Base-by-base conservation (phyloP, 768 basidiomycete genomes). In the Hypholoma sublateritium region DNA sequence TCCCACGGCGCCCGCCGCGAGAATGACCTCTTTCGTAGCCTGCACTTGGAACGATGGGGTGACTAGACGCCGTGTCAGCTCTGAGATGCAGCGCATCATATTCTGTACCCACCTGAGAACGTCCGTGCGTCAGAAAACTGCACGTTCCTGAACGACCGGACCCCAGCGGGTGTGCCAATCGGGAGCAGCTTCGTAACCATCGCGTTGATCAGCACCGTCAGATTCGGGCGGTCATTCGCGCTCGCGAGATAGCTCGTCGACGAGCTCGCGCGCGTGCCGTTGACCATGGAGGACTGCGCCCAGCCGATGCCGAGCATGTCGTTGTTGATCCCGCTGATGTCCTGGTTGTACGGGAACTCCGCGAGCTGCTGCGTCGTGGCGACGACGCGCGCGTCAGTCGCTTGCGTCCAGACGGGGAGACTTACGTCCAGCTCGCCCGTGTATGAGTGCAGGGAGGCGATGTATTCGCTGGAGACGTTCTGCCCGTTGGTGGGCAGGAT, bases 121-220 rank as follows among this genome's bases (percentile, higher is more conserved):
- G 6, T 16, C 7, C n/a, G n/a, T n/a, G n/a, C n/a, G n/a, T n/a
- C n/a, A 37, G 54, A 12, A 17, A 57, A 60, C 65, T 69, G 44
- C 59, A 64, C 44, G 53, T 70, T 36, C 35, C 64, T 50, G 44
- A 72, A 67, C 9, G 59, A 55, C 1, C 57, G 58, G 9, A 53
- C 35, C 3, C 36, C 24, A 19, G 34, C 17, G 28, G 64, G 43
- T 1, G 48, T 32, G 4, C 60, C 51, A 6, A 63, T 64, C 32
- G 64, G 59, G 4, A 72, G n/a, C 5, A 74, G 35, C 44, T 63
- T 64, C 12, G 68, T 64, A 3, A 71, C 73, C 16, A 68, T 67
- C 2, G 73, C 69, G 48, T 71, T 69, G 21, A 74, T 54, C 21
- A 77, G 56, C n/a, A 78, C 70, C 36, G 71, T 65, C 7, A 80